phyloP scores from a whole-genome alignment of 257 asterid genomes.

The Coffea eugenioides region DNA sequence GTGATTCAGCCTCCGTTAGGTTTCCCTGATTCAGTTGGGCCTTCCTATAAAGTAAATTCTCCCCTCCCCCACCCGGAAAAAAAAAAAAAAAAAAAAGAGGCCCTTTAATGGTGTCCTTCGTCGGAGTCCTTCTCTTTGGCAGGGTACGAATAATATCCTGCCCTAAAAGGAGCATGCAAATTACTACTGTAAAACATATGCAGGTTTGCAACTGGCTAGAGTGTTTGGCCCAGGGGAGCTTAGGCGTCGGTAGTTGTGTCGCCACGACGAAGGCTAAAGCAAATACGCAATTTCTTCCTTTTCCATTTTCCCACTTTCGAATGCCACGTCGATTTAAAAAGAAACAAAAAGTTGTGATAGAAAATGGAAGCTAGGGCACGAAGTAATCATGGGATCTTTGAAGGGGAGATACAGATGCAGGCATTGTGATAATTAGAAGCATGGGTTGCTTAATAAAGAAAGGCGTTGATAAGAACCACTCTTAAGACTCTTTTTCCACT shows the following conservation, averaged over 20 bases:
- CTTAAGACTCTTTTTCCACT: neutral
- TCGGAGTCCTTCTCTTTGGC: neutral
- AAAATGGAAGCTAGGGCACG: neutral
- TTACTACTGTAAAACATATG: neutral
- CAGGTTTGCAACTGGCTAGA: neutral
- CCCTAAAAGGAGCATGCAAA: neutral
- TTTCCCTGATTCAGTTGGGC: no score
- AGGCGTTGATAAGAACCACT: slow-evolving; percentile 19
- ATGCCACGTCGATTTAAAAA: neutral
- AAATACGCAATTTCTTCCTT: neutral
- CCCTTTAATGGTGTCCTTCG: neutral
- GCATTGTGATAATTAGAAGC: slow-evolving; percentile 21
- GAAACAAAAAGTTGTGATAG: neutral
- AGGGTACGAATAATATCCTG: no score
- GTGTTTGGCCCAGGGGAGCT: neutral
- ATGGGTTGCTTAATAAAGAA: slow-evolving; percentile 14
- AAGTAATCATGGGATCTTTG: slow-evolving; percentile 20
- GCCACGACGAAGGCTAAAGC: neutral
- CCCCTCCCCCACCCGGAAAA: no score
- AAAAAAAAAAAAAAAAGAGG: neutral
- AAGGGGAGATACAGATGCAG: slow-evolving; percentile 11
- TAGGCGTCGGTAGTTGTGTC: neutral
- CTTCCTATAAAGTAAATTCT: no score
- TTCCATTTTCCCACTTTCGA: neutral
- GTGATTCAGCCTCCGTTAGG: no score